These are phyloP conservation scores for Leishmania aethiopica DNA, from an alignment of 208 protist genomes.

Conservation along the genomic window DNA sequence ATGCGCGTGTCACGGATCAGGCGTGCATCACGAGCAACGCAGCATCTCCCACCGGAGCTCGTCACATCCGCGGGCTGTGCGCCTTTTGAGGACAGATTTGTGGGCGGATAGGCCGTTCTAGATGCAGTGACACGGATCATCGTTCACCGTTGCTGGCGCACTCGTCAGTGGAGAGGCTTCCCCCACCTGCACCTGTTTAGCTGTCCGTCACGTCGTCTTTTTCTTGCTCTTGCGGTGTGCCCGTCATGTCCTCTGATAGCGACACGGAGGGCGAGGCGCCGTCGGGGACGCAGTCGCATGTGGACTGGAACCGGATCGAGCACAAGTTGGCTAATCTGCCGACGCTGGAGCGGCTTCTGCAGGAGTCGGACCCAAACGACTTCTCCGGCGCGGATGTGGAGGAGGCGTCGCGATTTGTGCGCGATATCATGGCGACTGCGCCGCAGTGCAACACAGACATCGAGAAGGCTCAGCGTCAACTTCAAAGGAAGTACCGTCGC, in stretches of 20 bases:
- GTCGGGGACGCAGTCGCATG: slow-evolving; percentile 4
- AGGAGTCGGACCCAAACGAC: slow-evolving; percentile 72
- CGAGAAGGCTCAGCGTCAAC: slow-evolving; percentile 36
- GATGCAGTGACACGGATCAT: not conserved
- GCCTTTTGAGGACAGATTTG: not conserved
- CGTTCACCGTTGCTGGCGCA: not conserved
- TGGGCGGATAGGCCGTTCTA: not conserved
- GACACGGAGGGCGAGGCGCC: slow-evolving; percentile 28
- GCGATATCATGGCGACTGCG: slow-evolving; percentile 35
- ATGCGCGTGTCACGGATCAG: not conserved
- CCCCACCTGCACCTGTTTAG: no score
- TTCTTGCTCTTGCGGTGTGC: not conserved
- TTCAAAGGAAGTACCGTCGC: slow-evolving; percentile 73
- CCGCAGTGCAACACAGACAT: slow-evolving; percentile 47
- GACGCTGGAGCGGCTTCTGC: slow-evolving; percentile 66
- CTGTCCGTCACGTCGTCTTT: no score
- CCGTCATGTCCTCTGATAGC: slow-evolving; percentile 30
- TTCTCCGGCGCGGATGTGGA: slow-evolving; percentile 52
- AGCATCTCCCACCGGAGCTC: not conserved
- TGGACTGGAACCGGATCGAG: slow-evolving; percentile 49
- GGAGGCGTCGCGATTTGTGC: slow-evolving; percentile 54
- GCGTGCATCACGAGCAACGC: not conserved
- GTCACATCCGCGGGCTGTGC: not conserved
- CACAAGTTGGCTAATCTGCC: slow-evolving; percentile 74
- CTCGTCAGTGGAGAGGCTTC: no score